phyloP scores from a whole-genome alignment of 345 rosid species.

The Melaleuca alternifolia region DNA sequence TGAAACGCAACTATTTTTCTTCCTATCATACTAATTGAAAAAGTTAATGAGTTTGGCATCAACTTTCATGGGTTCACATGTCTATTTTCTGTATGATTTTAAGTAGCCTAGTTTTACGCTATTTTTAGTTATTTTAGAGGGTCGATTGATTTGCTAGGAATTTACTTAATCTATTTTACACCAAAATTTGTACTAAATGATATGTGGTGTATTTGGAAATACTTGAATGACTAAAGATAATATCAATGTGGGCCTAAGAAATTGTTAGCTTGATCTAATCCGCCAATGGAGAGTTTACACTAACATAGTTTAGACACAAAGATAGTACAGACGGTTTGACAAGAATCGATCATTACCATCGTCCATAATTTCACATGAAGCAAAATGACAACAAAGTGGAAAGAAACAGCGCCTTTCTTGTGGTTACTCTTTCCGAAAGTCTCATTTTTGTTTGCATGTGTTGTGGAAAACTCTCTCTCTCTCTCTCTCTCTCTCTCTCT shows the following conservation, averaged over 20 bases:
- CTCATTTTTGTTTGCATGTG: too few species aligned
- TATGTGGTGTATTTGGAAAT: background rate
- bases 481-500: too few species aligned
- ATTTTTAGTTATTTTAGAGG: background rate
- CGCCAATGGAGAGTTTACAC: background rate
- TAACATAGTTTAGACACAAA: background rate
- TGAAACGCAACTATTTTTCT: background rate
- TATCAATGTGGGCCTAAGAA: background rate
- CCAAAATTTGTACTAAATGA: background rate
- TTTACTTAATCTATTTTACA: background rate
- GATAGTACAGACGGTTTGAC: background rate
- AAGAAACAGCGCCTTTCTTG: background rate
- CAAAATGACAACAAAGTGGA: background rate
- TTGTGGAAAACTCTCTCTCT: too few species aligned
- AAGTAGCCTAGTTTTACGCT: background rate
- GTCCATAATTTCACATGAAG: background rate
- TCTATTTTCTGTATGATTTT: too few species aligned
- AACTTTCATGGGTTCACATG: background rate
- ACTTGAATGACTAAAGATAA: background rate
- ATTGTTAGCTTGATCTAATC: background rate
- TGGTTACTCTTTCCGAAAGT: too few species aligned
- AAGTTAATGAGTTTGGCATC: too few species aligned
- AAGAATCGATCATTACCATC: background rate
- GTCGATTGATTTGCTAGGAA: background rate
- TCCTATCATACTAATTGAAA: background rate